These are phyloP conservation scores for Euphorbia peplus DNA, from an alignment of 345 rosid genomes.

Conservation along the genomic window DNA sequence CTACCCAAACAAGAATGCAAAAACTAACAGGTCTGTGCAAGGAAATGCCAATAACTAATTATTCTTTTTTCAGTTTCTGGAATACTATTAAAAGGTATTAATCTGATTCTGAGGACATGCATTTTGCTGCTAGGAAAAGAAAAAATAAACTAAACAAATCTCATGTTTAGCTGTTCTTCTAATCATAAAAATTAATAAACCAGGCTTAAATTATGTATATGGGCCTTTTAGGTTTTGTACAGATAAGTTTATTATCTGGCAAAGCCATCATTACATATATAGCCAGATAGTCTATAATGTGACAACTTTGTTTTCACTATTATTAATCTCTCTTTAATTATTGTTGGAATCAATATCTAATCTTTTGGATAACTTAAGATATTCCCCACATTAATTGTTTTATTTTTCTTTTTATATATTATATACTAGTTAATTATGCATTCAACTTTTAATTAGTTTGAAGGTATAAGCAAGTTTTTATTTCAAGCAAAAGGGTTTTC, in stretches of 20 bases:
- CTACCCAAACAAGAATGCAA: not conserved
- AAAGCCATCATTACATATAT: slow-evolving; percentile 12
- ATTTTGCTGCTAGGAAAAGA: not conserved
- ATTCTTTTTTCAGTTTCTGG: too few species aligned
- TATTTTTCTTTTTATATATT: not conserved
- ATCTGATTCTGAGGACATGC: not conserved
- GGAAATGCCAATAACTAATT: not conserved
- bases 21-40: not conserved
- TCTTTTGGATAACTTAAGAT: slow-evolving; percentile 13
- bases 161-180: not conserved
- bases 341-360: slow-evolving; percentile 7
- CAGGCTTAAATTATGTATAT: not conserved
- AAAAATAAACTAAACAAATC: not conserved
- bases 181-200: slow-evolving; percentile 11
- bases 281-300: slow-evolving; percentile 11
- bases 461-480: not conserved
- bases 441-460: slow-evolving; percentile 3
- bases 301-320: slow-evolving; percentile 14
- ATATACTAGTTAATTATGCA: not conserved
- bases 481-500: slow-evolving; percentile 3
- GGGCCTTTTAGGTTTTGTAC: slow-evolving; percentile 18
- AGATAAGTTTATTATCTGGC: slow-evolving; percentile 32
- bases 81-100: too few species aligned
- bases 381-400: not conserved
- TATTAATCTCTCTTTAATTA: not conserved